Base-by-base conservation (phyloP, 331 rosid genomes). In the Malus hybrid region DNA sequence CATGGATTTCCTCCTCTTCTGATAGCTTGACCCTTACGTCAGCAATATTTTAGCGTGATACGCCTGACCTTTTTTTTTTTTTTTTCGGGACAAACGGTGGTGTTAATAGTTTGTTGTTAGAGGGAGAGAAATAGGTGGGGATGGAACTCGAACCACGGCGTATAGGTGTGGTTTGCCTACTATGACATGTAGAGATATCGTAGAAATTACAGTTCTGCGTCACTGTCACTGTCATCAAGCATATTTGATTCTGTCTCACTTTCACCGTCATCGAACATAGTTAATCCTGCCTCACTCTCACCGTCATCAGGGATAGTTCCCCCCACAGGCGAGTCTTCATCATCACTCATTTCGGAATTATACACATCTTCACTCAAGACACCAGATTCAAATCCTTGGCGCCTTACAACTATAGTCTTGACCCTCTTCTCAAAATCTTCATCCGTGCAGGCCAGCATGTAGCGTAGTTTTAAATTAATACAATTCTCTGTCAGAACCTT, bases 381-480 rank as follows among this genome's bases (percentile, higher is more conserved):
- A 75, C 83, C 73, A 29, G 93, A 86, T 84, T 87, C 87, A 83
- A 87, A 82, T 72, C 74, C 81, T 28, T 52, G 71, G 63, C 93
- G 96, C 82, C 83, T 86, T 71, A 76, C 87, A 77, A 86, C 73
- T 14, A 75, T 66, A 63, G 69, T 74, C 58, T 83, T 75, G 34
- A 93, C 90, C 88, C 85, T 86, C 75, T 88, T 87, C 74, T 83
- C 79, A 80, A 93, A 93, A 77, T 93, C 92, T 82, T 81, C 93
- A 66, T 93, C 95, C 30, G 86, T 77, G 82, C 87, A 28, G 55
- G 93, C 95, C 66, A 93, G 83, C 98, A 93, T 90, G 86, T 87
- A 87, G 48, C 94, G 91, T 61, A 93, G 84, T 75, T 90, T 93
- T 76, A 91, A 68, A 81, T 85, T 93, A 36, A 93, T 75, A 79